Percentiles rank a stretch among this genome's conserved stretches.
Conservation (phyloP, 345 rosid genomes). For the Lagerstroemia speciosa region DNA sequence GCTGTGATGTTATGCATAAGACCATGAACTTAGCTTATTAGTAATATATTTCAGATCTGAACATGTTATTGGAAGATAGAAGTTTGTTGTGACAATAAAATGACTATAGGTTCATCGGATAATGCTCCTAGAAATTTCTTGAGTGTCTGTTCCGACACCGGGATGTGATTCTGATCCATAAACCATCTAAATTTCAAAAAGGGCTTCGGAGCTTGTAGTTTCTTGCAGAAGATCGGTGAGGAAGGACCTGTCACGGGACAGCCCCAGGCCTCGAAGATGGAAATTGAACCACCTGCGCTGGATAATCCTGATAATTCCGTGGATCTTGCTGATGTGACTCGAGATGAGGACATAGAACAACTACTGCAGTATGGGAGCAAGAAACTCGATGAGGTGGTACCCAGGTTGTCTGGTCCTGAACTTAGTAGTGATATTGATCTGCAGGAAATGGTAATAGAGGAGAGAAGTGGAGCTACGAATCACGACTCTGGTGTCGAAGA, state of each 20-base stretch:
- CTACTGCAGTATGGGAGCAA: not conserved
- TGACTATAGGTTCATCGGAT: not conserved
- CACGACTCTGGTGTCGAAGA: not conserved
- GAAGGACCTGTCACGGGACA: not conserved
- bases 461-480: not conserved
- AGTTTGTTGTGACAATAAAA: not conserved
- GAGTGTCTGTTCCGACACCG: not conserved
- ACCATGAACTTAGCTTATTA: not conserved
- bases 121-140: not conserved
- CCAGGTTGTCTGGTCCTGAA: not conserved
- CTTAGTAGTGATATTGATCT: not conserved
- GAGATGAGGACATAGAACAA: not conserved
- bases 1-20: not conserved
- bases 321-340: not conserved
- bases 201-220: not conserved
- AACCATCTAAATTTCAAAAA: not conserved
- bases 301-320: not conserved
- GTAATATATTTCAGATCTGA: not conserved
- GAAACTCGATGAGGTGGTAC: not conserved
- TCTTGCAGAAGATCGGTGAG: not conserved
- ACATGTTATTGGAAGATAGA: not conserved
- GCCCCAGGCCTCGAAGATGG: not conserved
- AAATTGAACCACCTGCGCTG: not conserved
- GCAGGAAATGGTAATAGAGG: slow-evolving; percentile 3
- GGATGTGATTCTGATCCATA: not conserved